These are phyloP conservation scores for Alternaria brassicae DNA, from an alignment of 2,329 filamentous ascomycete species.

Conservation along the genomic window DNA sequence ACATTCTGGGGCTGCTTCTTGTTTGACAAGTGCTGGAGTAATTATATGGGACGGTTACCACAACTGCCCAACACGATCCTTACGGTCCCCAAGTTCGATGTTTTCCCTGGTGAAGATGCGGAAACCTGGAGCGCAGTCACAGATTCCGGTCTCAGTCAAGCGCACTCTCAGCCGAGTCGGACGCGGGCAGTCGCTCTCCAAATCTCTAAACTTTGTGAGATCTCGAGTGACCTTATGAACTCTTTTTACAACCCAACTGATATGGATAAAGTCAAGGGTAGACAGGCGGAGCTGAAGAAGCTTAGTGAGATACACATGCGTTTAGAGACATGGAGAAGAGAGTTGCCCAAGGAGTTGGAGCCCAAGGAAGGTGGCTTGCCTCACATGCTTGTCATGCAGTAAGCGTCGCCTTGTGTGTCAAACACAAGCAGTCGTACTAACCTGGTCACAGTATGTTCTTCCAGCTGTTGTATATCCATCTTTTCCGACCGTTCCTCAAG, in stretches of 20 bases:
- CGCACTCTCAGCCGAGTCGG: slow-evolving; percentile 78
- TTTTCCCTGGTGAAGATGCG: slow-evolving; percentile 87
- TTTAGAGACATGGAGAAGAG: slow-evolving; percentile 86
- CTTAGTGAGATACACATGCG: slow-evolving; percentile 89
- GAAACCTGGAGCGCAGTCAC: slow-evolving; percentile 88
- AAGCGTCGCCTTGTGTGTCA: slow-evolving; percentile 54
- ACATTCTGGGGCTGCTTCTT: slow-evolving; percentile 98
- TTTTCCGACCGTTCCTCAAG: slow-evolving; percentile 94
- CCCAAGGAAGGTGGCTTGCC: slow-evolving; percentile 88
- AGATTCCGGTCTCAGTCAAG: slow-evolving; percentile 77
- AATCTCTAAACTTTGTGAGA: slow-evolving; percentile 84
- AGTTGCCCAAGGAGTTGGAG: slow-evolving; percentile 84
- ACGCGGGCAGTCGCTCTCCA: slow-evolving; percentile 77
- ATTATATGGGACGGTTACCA: slow-evolving; percentile 90
- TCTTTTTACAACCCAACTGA: slow-evolving; percentile 87
- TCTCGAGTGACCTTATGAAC: slow-evolving; percentile 86
- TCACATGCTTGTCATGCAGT: slow-evolving; percentile 86
- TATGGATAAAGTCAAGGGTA: slow-evolving; percentile 69
- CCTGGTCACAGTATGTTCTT: slow-evolving; percentile 82
- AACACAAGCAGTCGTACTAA: slow-evolving; percentile 28
- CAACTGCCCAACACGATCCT: slow-evolving; percentile 81
- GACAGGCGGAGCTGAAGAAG: slow-evolving; percentile 86
- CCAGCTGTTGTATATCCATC: slow-evolving; percentile 91
- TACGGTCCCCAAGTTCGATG: slow-evolving; percentile 86
- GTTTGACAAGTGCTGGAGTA: slow-evolving; percentile 99